Conservation (phyloP, 2,329 filamentous ascomycete species). For the Phoma herbarum region DNA sequence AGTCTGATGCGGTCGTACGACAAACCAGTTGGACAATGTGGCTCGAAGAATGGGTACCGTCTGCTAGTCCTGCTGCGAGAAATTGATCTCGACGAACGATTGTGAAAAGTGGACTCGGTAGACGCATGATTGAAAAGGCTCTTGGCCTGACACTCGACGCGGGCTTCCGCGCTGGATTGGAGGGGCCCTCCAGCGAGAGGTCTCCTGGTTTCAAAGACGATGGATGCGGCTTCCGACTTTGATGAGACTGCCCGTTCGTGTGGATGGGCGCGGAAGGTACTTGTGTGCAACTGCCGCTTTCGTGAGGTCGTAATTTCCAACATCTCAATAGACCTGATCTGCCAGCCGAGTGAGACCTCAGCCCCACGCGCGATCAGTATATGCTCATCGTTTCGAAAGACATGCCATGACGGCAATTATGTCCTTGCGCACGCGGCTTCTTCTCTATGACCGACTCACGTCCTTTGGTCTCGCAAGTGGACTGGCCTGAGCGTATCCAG, state of each 20-base stretch:
- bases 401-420: background rate
- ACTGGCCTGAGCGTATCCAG: background rate
- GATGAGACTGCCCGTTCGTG: background rate
- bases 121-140: background rate
- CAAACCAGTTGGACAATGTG: constrained; percentile 16
- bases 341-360: background rate
- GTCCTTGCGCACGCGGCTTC: background rate
- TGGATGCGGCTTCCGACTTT: background rate
- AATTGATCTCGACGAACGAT: constrained; percentile 3
- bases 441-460: background rate
- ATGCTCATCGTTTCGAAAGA: background rate
- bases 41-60: constrained; percentile 17
- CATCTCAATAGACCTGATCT: background rate
- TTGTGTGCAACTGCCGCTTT: background rate
- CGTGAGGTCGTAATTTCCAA: background rate
- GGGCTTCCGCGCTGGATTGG: background rate
- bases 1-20: constrained; percentile 9
- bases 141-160: background rate
- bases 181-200: background rate
- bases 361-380: background rate
- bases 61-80: constrained; percentile 19
- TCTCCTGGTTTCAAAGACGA: background rate
- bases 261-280: background rate
- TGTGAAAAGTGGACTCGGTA: background rate
- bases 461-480: constrained; percentile 1